Conservation (phyloP, 2,329 filamentous ascomycete genomes). For the Biscogniauxia mediterranea region DNA sequence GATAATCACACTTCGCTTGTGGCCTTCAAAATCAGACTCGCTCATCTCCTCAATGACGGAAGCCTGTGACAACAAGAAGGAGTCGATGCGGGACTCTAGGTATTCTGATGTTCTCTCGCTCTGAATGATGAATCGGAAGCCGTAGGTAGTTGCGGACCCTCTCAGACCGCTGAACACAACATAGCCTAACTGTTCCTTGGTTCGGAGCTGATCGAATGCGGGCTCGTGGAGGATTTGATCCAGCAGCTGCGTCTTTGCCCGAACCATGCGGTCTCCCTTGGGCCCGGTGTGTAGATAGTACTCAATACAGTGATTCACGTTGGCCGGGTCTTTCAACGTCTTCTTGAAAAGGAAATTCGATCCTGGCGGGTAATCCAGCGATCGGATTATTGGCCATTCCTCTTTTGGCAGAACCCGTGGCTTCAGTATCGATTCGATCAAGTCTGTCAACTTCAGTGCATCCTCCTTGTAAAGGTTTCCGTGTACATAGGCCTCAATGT, state of each 20-base stretch:
- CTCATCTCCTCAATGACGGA: constrained; percentile 71
- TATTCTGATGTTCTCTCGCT: constrained; percentile 84
- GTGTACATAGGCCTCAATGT: constrained; percentile 84
- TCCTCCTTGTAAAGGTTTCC: constrained; percentile 96
- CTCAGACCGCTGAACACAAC: constrained; percentile 84
- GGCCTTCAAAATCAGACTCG: constrained; percentile 80
- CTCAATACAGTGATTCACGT: constrained; percentile 85
- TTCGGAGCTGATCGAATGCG: constrained; percentile 89
- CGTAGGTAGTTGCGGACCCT: constrained; percentile 72
- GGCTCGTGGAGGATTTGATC: constrained; percentile 92
- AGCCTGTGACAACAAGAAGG: constrained; percentile 71
- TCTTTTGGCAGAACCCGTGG: constrained; percentile 69
- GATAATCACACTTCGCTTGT: constrained; percentile 86
- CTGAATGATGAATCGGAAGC: constrained; percentile 88
- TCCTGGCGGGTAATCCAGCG: constrained; percentile 73
- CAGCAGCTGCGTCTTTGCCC: constrained; percentile 77
- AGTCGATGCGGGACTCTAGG: constrained; percentile 82
- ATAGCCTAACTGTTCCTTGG: constrained; percentile 96
- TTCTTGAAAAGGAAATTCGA: constrained; percentile 83
- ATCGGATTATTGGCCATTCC: constrained; percentile 78
- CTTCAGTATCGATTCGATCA: constrained; percentile 76
- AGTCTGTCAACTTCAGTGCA: constrained; percentile 77
- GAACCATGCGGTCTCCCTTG: constrained; percentile 64
- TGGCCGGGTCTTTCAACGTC: constrained; percentile 78
- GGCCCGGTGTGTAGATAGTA: constrained; percentile 72